phyloP scores from a whole-genome alignment of 129 eudicot genomes.

The Glebionis coronaria region DNA sequence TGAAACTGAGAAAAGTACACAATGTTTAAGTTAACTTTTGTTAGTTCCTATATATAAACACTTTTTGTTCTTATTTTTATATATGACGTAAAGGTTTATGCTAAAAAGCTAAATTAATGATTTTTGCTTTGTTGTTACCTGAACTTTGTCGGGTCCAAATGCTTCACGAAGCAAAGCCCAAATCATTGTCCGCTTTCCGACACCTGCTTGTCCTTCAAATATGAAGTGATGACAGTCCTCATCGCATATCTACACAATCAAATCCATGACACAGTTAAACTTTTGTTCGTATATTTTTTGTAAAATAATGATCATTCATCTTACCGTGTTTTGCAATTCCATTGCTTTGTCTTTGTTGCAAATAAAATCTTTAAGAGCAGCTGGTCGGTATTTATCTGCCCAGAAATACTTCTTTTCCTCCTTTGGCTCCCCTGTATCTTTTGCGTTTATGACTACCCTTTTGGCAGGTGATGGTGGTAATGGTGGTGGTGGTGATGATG shows the following conservation, averaged over 20 bases:
- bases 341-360: constrained; percentile 60
- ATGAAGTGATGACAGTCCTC: constrained; percentile 53
- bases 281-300: background rate
- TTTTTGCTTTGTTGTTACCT: constrained; percentile 36
- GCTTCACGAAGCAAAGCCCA: constrained; percentile 70
- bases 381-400: constrained; percentile 71
- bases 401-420: constrained; percentile 39
- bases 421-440: constrained; percentile 29
- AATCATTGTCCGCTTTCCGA: constrained; percentile 90
- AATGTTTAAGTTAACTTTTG: background rate
- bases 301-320: background rate
- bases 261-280: background rate
- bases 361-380: constrained; percentile 45
- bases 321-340: constrained; percentile 42
- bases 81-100: background rate
- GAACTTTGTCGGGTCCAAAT: constrained; percentile 51
- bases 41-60: no score
- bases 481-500: constrained; percentile 13
- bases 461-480: constrained; percentile 14
- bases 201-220: constrained; percentile 83
- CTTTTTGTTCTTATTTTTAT: background rate
- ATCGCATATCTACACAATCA: constrained; percentile 33
- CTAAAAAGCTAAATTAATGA: background rate
- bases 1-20: background rate
- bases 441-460: constrained; percentile 17